These are phyloP conservation scores for Xerocomellus dryophilus DNA, from an alignment of 768 basidiomycete species.

Conservation along the genomic window DNA sequence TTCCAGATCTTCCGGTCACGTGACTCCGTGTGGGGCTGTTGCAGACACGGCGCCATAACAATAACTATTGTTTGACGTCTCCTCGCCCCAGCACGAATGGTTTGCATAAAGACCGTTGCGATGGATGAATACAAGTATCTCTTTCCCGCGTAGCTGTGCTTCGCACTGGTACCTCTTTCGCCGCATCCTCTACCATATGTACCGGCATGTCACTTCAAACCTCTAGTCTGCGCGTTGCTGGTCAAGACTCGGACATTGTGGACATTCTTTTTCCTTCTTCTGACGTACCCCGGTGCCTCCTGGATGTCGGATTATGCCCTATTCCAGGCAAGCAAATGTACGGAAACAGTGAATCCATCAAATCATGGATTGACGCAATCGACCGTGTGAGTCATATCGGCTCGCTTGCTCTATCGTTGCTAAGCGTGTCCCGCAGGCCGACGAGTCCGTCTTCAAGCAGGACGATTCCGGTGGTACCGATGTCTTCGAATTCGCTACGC, in stretches of 20 bases:
- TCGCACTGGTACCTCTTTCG: slow-evolving; percentile 18
- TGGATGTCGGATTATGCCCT: slow-evolving; percentile 8
- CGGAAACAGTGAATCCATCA: slow-evolving; percentile 19
- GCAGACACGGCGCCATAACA: slow-evolving; percentile 7
- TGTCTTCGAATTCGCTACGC: slow-evolving; percentile 17
- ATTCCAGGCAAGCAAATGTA: slow-evolving; percentile 22
- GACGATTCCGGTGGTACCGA: neutral
- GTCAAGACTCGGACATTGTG: slow-evolving; percentile 21
- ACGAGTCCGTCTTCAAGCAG: slow-evolving; percentile 4
- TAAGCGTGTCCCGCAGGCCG: slow-evolving; percentile 14
- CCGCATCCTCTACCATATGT: slow-evolving; percentile 5
- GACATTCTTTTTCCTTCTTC: slow-evolving; percentile 15
- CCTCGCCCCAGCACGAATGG: too few relatives aligned
- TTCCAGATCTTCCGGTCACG: slow-evolving; percentile 15
- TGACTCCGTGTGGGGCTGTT: slow-evolving; percentile 9
- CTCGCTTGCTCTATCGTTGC: neutral
- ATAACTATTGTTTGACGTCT: slow-evolving; percentile 29
- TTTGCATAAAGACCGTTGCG: slow-evolving; percentile 20
- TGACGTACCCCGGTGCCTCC: neutral
- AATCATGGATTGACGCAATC: slow-evolving; percentile 29
- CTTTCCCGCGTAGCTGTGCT: slow-evolving; percentile 29
- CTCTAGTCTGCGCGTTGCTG: slow-evolving; percentile 27
- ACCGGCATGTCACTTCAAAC: slow-evolving; percentile 21
- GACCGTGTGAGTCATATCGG: slow-evolving; percentile 17
- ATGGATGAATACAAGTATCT: neutral